phyloP scores from a whole-genome alignment of 257 asterid species.

The Euphrasia confusa region DNA sequence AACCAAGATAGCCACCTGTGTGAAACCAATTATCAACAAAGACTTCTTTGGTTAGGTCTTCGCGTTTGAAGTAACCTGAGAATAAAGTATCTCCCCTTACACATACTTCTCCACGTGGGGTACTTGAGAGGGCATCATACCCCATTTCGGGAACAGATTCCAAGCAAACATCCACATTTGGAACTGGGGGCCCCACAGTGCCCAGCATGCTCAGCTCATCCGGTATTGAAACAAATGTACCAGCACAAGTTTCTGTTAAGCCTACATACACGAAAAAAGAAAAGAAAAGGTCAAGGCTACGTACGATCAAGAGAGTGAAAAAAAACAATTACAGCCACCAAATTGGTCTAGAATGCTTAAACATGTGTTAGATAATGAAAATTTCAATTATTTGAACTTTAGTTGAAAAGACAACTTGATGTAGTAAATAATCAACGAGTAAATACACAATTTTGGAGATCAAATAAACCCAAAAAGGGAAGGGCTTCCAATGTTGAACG shows the following conservation, averaged over 20 bases:
- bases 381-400: neutral
- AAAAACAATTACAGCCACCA: conserved; percentile 20
- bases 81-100: conserved; percentile 75
- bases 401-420: neutral
- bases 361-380: conserved; percentile 1
- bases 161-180: conserved; percentile 89
- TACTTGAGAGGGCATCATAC: conserved; percentile 76
- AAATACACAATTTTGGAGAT: no score
- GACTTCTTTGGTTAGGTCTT: conserved; percentile 90
- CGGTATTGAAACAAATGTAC: conserved; percentile 84
- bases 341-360: conserved; percentile 12
- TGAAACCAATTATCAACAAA: conserved; percentile 92
- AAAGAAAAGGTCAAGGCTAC: conserved; percentile 15
- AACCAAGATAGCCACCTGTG: conserved; percentile 54
- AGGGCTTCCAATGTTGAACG: no score
- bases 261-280: conserved; percentile 42
- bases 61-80: conserved; percentile 86
- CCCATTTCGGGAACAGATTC: conserved; percentile 99
- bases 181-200: conserved; percentile 94
- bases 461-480: no score
- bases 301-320: conserved; percentile 13
- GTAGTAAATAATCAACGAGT: conserved; percentile 6
- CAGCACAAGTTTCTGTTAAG: conserved; percentile 94
- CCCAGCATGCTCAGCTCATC: conserved; percentile 72
- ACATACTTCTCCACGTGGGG: conserved; percentile 93